phyloP scores from a whole-genome alignment of 352 stramenopile species.

The Globisporangium irregulare region DNA sequence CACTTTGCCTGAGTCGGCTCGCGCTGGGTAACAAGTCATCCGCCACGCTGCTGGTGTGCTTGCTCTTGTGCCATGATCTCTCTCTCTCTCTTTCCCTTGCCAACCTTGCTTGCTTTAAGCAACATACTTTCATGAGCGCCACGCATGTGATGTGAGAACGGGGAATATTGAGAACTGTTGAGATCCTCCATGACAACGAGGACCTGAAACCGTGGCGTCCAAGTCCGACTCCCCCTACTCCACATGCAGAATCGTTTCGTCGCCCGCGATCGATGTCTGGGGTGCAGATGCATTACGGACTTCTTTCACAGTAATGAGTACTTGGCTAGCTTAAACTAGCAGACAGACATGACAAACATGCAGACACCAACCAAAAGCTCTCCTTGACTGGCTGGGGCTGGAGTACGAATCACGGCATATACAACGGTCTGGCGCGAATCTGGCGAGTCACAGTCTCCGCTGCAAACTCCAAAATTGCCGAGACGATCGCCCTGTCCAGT shows the following conservation, averaged over 20 bases:
- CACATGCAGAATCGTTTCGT: no score
- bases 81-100: no score
- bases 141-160: neutral
- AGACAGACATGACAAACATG: no score
- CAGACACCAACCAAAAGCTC: no score
- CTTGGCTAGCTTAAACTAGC: no score
- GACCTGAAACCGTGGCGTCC: no score
- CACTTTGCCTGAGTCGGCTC: neutral
- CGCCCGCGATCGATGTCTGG: no score
- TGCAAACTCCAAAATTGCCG: constrained; percentile 4
- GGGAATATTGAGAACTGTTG: neutral
- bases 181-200: neutral
- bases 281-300: no score
- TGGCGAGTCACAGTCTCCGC: neutral
- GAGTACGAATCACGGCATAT: neutral
- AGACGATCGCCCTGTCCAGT: neutral
- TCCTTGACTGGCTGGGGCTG: no score
- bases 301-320: no score
- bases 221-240: no score
- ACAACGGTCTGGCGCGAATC: neutral
- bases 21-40: neutral
- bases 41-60: neutral
- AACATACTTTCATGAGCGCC: neutral
- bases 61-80: no score
- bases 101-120: neutral